Evolutionary conservation across 1,284 basidiomycete species (phyloP).

Genomic region (Earliella scabrosa): DNA sequence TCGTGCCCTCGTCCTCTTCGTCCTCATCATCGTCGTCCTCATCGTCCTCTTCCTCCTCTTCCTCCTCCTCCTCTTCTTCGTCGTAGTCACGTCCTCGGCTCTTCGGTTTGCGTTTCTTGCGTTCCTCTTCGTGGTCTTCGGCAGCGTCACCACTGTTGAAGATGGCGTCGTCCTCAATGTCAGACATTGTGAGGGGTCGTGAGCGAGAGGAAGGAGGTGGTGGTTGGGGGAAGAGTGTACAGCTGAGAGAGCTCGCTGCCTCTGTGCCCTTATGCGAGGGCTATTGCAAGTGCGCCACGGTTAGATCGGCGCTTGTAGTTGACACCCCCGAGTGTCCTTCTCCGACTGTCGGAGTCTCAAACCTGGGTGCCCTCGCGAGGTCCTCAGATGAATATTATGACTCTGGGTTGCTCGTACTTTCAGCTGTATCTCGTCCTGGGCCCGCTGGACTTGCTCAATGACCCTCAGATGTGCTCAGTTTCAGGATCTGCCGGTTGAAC

Average conservation of each 20-base stretch:
- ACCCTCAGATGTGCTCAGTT: conserved; percentile 11
- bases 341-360: not conserved
- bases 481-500: conserved; percentile 55
- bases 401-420: no score
- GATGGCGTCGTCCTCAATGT: conserved; percentile 49
- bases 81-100: conserved; percentile 37
- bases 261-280: not conserved
- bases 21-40: conserved; percentile 48
- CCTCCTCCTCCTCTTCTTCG: conserved; percentile 54
- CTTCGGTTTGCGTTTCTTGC: conserved; percentile 33
- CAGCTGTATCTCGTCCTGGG: no score
- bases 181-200: conserved; percentile 48
- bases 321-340: not conserved
- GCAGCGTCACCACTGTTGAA: conserved; percentile 18
- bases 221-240: not conserved
- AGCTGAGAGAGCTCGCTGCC: not conserved
- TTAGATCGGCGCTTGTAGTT: not conserved
- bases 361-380: no score
- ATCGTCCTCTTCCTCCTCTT: conserved; percentile 56
- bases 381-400: no score
- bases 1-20: conserved; percentile 43
- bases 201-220: not conserved
- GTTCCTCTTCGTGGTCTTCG: conserved; percentile 39
- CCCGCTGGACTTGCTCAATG: no score
- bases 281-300: not conserved